phyloP scores from a whole-genome alignment of 2,329 filamentous ascomycete genomes.

The Xylaria multiplex region DNA sequence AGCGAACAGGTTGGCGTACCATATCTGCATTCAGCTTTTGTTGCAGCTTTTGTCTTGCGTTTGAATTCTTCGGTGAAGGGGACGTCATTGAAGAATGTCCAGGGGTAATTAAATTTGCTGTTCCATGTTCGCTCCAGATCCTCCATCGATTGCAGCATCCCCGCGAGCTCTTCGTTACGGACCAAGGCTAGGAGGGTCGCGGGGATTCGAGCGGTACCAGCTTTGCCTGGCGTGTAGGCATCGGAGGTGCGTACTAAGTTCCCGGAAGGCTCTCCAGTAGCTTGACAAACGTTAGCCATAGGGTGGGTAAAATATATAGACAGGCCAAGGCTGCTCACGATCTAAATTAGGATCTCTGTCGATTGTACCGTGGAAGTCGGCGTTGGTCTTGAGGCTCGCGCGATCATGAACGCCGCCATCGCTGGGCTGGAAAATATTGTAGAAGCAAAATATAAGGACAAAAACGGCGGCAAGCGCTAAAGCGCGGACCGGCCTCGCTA shows the following conservation, averaged over 20 bases:
- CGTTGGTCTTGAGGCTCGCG: slow-evolving; percentile 51
- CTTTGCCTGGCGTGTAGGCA: slow-evolving; percentile 80
- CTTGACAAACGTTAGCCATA: slow-evolving; percentile 57
- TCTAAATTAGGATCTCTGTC: slow-evolving; percentile 87
- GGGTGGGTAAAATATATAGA: background rate
- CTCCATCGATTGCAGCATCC: slow-evolving; percentile 86
- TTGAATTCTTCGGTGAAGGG: slow-evolving; percentile 96
- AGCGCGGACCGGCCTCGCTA: slow-evolving; percentile 85
- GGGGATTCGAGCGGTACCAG: slow-evolving; percentile 85
- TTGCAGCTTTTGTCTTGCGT: slow-evolving; percentile 78
- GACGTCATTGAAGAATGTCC: slow-evolving; percentile 98
- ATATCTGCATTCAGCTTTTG: slow-evolving; percentile 88
- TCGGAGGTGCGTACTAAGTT: slow-evolving; percentile 76
- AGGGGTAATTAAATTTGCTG: slow-evolving; percentile 98
- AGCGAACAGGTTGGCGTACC: slow-evolving; percentile 60
- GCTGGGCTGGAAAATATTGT: slow-evolving; percentile 72
- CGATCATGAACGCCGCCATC: slow-evolving; percentile 42
- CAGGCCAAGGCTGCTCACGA: slow-evolving; percentile 64
- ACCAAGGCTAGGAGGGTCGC: slow-evolving; percentile 93
- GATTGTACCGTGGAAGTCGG: slow-evolving; percentile 54
- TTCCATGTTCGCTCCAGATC: slow-evolving; percentile 98
- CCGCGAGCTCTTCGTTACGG: slow-evolving; percentile 86
- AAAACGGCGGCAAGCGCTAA: slow-evolving; percentile 76
- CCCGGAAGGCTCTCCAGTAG: slow-evolving; percentile 84
- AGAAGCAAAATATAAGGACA: slow-evolving; percentile 81